These are phyloP conservation scores for Amanita inopinata DNA, from an alignment of 768 basidiomycete genomes.

Conservation along the genomic window DNA sequence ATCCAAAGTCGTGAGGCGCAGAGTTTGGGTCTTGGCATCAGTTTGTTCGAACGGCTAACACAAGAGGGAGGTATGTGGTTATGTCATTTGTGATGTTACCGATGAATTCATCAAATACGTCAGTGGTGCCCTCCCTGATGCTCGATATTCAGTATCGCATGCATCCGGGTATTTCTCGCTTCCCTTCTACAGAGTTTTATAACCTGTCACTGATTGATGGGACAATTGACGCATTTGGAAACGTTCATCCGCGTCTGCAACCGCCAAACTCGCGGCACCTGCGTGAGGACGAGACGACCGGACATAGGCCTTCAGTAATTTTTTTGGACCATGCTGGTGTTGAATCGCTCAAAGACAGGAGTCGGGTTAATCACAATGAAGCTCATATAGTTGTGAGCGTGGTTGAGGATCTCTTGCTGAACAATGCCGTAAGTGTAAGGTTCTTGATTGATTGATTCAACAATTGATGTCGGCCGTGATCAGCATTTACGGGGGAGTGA, in stretches of 20 bases:
- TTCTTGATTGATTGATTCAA: background rate
- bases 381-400: constrained; percentile 69
- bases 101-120: constrained; percentile 9
- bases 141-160: constrained; percentile 94
- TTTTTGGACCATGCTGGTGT: constrained; percentile 74
- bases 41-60: constrained; percentile 86
- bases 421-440: constrained; percentile 51
- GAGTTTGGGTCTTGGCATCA: constrained; percentile 61
- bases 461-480: background rate
- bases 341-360: constrained; percentile 61
- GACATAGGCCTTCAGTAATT: constrained; percentile 50
- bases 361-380: constrained; percentile 71
- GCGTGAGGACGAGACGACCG: constrained; percentile 24
- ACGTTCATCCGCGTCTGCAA: constrained; percentile 36
- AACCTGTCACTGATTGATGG: constrained; percentile 60
- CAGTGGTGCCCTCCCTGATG: constrained; percentile 85
- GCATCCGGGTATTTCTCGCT: constrained; percentile 84
- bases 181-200: constrained; percentile 84
- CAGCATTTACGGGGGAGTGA: constrained; percentile 59
- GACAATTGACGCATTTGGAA: constrained; percentile 48
- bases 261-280: constrained; percentile 58
- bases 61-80: constrained; percentile 59
- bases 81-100: background rate
- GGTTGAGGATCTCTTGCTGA: constrained; percentile 70
- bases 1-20: constrained; percentile 72